phyloP scores from a whole-genome alignment of 1,139 yeast species.

The Magnusiomyces magnusii region DNA sequence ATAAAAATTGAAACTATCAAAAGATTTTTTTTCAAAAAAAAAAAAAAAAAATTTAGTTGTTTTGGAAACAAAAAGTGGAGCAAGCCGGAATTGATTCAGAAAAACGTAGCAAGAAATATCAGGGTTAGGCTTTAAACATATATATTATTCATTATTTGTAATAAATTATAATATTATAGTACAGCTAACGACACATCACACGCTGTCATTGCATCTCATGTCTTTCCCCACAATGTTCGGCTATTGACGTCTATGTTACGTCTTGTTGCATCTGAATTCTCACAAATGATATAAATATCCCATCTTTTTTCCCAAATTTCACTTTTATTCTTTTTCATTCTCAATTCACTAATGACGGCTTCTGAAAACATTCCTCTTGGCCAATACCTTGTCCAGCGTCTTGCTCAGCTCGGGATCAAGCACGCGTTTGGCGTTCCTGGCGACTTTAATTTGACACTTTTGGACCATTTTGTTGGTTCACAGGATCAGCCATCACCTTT shows the following conservation, averaged over 20 bases:
- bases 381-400: slow-evolving; percentile 49
- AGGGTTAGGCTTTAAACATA: too few species aligned
- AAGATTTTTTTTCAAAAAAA: too few species aligned
- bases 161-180: too few species aligned
- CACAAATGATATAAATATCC: too few species aligned
- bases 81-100: not conserved
- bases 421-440: slow-evolving; percentile 71
- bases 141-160: too few species aligned
- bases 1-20: not conserved
- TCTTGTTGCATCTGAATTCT: too few species aligned
- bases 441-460: slow-evolving; percentile 49
- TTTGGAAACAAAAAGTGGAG: not conserved
- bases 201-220: not conserved
- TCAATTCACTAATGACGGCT: slow-evolving; percentile 12
- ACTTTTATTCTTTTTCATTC: not conserved
- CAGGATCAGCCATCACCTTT: slow-evolving; percentile 34
- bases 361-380: slow-evolving; percentile 41
- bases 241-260: too few species aligned
- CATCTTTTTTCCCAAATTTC: not conserved
- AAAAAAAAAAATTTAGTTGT: not conserved
- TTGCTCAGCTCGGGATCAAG: slow-evolving; percentile 50
- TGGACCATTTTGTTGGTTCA: slow-evolving; percentile 58
- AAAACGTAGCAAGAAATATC: too few species aligned
- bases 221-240: not conserved
- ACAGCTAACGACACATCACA: too few species aligned